Percentiles rank a stretch among this genome's conserved stretches.
phyloP scores from a whole-genome alignment of 192 early-diverging fungal genomes.

The Phlyctochytrium planicorne region DNA sequence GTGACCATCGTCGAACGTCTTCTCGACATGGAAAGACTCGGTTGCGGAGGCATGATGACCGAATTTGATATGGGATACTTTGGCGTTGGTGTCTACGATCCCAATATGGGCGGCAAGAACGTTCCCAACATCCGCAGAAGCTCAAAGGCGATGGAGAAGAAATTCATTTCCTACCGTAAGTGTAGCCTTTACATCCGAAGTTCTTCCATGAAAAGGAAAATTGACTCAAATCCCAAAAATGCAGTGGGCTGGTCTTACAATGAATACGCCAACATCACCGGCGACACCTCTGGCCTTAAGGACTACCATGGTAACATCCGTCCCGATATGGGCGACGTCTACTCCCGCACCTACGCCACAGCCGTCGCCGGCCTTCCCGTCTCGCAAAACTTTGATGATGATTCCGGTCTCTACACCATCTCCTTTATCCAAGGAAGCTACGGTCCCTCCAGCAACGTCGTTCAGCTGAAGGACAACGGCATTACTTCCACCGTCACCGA shows the following conservation, averaged over 20 bases:
- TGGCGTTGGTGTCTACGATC: neutral
- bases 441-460: neutral
- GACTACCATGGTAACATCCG: conserved; percentile 17
- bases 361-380: conserved; percentile 17
- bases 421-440: conserved; percentile 12
- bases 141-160: conserved; percentile 4
- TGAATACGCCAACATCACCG: conserved; percentile 23
- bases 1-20: conserved; percentile 35
- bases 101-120: conserved; percentile 10
- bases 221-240: neutral
- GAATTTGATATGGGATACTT: conserved; percentile 22
- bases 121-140: neutral
- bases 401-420: conserved; percentile 12
- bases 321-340: conserved; percentile 17
- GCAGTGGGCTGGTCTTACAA: conserved; percentile 14
- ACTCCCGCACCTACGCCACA: conserved; percentile 14
- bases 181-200: conserved; percentile 23
- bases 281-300: conserved; percentile 21
- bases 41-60: conserved; percentile 15
- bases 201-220: neutral
- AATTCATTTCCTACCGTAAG: conserved; percentile 22
- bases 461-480: no score
- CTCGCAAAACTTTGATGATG: conserved; percentile 12
- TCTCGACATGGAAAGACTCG: neutral
- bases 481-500: no score